Evolutionary conservation across 192 early-diverging fungal genomes (phyloP), one percentile per base, ranked within the genome.

Genomic region (Backusella tuberculispora): DNA sequence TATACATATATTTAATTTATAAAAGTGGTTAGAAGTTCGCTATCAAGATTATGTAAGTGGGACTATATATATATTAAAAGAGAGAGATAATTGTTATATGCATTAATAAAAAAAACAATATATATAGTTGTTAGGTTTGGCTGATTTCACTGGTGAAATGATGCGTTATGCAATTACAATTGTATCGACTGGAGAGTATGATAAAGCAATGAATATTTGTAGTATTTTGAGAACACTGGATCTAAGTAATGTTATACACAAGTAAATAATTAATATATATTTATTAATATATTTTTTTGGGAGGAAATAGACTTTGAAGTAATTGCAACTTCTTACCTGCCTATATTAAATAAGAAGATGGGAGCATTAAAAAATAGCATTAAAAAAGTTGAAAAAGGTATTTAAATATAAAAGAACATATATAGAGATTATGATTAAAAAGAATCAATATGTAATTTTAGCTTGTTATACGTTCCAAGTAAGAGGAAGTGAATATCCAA

Each of bases 81-180:
- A 29, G 37, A 48, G 6, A 29, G 26, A 44, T 12, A 29, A 21
- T 13, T n/a, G n/a, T 19, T 6, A 42, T 2, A 12, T 14, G 2
- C 2, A 34, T 34, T 34, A 1, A 34, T 47, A n/a, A 15, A 2
- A 17, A 5, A 46, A 17, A 14, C 7, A 15, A 29, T 26, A 24
- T 66, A 24, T 1, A 4, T 41, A 72, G 48, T 6, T 72, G 4
- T 63, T 60, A 14, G 89, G 89, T 10, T 69, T 90, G 14, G 88
- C 87, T 10, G 88, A 90, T 76, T 83, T 90, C 38, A 88, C 87
- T 9, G 89, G 89, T 53, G 88, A 90, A 68, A 66, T 90, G 29
- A 90, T 90, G 88, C 78, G 88, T 53, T 78, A 84, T 14, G 80
- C 80, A 6, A 88, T 90, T 76, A 88, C 88, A 50, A 71, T 76